A percentile compares a stretch with the other conserved stretches of the same genome.
These are phyloP conservation scores for Pulveroboletus sp. DNA, from an alignment of 768 basidiomycete genomes.

Conservation along the genomic window DNA sequence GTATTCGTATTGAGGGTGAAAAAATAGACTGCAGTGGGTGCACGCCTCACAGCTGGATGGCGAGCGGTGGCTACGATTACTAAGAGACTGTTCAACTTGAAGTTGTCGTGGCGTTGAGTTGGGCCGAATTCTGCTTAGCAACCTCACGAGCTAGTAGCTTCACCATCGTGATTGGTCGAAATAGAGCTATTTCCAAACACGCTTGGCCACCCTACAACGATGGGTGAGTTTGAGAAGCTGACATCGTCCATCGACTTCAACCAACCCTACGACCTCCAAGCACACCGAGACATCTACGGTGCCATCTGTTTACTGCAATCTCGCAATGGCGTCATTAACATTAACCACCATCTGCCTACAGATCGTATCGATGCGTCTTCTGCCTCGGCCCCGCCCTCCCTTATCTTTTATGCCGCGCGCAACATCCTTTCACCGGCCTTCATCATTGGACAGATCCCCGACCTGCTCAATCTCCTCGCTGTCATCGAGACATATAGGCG, in stretches of 20 bases:
- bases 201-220: neutral
- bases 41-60: no score
- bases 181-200: neutral
- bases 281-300: slow-evolving; percentile 19
- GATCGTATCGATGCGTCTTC: slow-evolving; percentile 6
- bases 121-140: no score
- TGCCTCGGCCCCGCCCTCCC: slow-evolving; percentile 5
- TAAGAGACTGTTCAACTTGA: no score
- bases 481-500: slow-evolving; percentile 23
- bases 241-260: slow-evolving; percentile 17
- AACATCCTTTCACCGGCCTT: slow-evolving; percentile 30
- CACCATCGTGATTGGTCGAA: neutral
- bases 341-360: neutral
- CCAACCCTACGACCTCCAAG: slow-evolving; percentile 5
- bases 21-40: no score
- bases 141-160: no score
- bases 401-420: slow-evolving; percentile 27
- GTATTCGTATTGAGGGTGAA: no score
- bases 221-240: slow-evolving; percentile 14
- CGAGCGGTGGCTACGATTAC: no score
- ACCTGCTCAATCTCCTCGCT: slow-evolving; percentile 24
- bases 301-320: neutral
- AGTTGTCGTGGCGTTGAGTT: no score
- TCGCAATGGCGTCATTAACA: neutral
- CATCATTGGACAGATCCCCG: slow-evolving; percentile 30